Conservation (phyloP, 2,329 filamentous ascomycete genomes). For the Gaeumannomyces tritici region DNA sequence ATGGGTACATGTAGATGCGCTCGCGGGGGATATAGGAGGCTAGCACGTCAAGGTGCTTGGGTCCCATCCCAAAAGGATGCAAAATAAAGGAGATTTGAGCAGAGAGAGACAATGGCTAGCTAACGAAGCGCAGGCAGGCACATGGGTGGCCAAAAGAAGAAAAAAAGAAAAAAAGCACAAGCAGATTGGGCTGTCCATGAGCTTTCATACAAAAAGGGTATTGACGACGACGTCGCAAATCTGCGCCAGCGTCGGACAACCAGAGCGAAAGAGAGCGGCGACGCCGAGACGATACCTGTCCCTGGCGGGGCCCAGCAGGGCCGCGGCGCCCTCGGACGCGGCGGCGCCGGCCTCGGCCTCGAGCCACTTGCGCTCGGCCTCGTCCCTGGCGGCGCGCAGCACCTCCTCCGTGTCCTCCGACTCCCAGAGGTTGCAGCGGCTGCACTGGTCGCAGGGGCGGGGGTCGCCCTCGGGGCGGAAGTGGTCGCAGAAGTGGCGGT, state of each 20-base stretch:
- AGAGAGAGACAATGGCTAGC: no score
- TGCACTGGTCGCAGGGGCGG: constrained; percentile 66
- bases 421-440: constrained; percentile 71
- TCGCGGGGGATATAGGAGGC: no score
- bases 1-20: no score
- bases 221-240: constrained; percentile 36
- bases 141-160: background rate
- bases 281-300: background rate
- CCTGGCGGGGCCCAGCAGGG: constrained; percentile 8
- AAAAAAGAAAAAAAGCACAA: background rate
- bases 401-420: constrained; percentile 63
- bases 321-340: background rate
- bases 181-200: background rate
- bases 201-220: constrained; percentile 26
- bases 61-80: no score
- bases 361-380: constrained; percentile 64
- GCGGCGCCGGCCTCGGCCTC: constrained; percentile 48
- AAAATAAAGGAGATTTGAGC: no score
- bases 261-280: constrained; percentile 1
- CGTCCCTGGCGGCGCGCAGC: constrained; percentile 56
- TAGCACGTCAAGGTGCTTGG: no score
- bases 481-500: constrained; percentile 92
- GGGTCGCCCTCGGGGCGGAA: constrained; percentile 73
- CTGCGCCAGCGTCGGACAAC: constrained; percentile 28
- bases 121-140: no score